A percentile compares a stretch with the other conserved stretches of the same genome.
phyloP scores from a whole-genome alignment of 257 asterid species.

The Nyctanthes arbortristis region DNA sequence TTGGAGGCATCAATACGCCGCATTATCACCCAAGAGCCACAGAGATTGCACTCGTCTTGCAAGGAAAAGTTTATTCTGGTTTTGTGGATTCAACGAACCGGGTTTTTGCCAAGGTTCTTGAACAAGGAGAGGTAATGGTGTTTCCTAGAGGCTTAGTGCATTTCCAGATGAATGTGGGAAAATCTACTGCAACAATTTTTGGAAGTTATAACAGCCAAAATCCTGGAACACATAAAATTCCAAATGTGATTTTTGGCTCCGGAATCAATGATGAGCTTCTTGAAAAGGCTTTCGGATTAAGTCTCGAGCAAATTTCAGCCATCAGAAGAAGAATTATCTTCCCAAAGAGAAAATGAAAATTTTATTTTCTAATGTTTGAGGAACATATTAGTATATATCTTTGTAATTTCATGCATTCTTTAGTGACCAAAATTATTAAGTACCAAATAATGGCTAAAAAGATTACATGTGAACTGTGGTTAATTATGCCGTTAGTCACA shows the following conservation, averaged over 20 bases:
- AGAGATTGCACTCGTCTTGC: slow-evolving; percentile 44
- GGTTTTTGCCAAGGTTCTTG: slow-evolving; percentile 48
- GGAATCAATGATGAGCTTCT: slow-evolving; percentile 60
- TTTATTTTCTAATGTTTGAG: not conserved
- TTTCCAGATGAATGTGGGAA: slow-evolving; percentile 66
- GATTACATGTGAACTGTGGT: not conserved
- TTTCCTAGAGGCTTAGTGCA: slow-evolving; percentile 61
- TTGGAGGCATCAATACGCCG: slow-evolving; percentile 59
- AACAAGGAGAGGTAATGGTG: slow-evolving; percentile 62
- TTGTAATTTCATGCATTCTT: not conserved
- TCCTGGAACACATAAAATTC: slow-evolving; percentile 54
- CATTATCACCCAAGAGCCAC: slow-evolving; percentile 63
- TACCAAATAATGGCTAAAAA: not conserved
- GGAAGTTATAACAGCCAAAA: slow-evolving; percentile 59
- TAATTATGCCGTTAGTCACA: too few relatives aligned
- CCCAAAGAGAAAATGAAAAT: slow-evolving; percentile 25
- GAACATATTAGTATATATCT: not conserved
- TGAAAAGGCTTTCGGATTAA: slow-evolving; percentile 62
- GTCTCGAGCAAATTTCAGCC: slow-evolving; percentile 33
- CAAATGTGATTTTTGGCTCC: slow-evolving; percentile 51
- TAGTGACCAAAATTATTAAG: not conserved
- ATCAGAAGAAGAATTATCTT: slow-evolving; percentile 42
- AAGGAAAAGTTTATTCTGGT: slow-evolving; percentile 55
- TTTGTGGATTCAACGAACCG: slow-evolving; percentile 52
- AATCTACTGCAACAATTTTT: slow-evolving; percentile 39